Base-by-base conservation (phyloP, 2,329 filamentous ascomycete species). In the Epichloe uncinata region DNA sequence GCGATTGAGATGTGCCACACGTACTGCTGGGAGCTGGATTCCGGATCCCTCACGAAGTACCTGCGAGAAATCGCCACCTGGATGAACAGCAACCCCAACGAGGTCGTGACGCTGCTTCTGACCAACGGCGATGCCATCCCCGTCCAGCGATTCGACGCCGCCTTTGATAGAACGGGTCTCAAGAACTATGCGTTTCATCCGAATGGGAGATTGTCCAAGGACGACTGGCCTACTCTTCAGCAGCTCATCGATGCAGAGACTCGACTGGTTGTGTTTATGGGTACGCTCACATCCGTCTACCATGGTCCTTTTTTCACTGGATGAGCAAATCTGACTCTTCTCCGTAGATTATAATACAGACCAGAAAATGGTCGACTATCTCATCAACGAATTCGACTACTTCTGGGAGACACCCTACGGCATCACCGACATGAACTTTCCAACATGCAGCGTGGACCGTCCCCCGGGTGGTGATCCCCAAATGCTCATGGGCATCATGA, bases 321-420 rank as follows among this genome's bases (percentile, higher is more conserved):
- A 16, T 26, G 2, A 30, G 13, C n/a, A 37, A 37, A 9, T 33
- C 41, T 49, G 5, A 49, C 35, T 40, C n/a, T 12, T 15, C 6
- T 13, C 4, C 22, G 7, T 74, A 80, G 85, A 89, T 63, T 87
- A 77, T 56, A 60, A 73, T 47, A 62, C 70, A 51, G 69, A 79
- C 53, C 69, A 66, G 1, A 63, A 59, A 34, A 62, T 68, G 46
- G 74, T 78, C n/a, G 69, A 77, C 26, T 85, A 82, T 60, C 78
- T 86, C 49, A 69, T 84, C 50, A 70, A 77, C 60, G 74, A 85
- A 60, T 85, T 81, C 60, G 66, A 68, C 22, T 80, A 79, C 64
- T 75, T 84, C 56, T 89, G 84, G 69, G 86, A 91, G 63, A 91
- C 84, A 42, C 72, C 77, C 0, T 90, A 76, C 65, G 79, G 85